Conservation (phyloP, 2,329 filamentous ascomycete species). For the Sclerotinia nivalis region DNA sequence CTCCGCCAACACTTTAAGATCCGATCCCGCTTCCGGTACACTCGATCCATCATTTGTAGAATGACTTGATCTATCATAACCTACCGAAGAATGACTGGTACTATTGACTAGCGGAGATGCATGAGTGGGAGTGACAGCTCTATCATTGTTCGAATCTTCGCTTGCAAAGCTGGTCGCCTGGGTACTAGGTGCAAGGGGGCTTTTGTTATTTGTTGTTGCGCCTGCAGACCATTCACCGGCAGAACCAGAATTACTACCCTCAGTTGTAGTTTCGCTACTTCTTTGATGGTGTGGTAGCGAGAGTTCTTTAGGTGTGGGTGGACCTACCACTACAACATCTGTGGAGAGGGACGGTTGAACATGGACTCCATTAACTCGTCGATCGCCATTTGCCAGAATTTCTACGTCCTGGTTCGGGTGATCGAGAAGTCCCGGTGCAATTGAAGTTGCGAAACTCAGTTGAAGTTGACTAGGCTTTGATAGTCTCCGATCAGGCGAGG, state of each 20-base stretch:
- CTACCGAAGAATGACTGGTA: conserved; percentile 30
- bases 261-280: conserved; percentile 63
- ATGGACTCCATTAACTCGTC: conserved; percentile 26
- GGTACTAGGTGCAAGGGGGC: conserved; percentile 65
- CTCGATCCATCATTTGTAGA: conserved; percentile 24
- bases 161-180: conserved; percentile 66
- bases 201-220: conserved; percentile 62
- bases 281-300: conserved; percentile 46
- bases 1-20: conserved; percentile 45
- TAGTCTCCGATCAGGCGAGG: conserved; percentile 31
- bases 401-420: conserved; percentile 24
- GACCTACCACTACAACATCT: conserved; percentile 34
- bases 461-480: conserved; percentile 41
- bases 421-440: conserved; percentile 30
- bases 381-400: conserved; percentile 20
- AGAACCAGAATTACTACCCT: conserved; percentile 55
- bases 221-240: conserved; percentile 63
- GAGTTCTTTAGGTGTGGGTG: conserved; percentile 29
- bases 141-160: conserved; percentile 39
- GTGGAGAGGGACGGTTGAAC: conserved; percentile 34
- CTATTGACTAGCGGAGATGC: conserved; percentile 37
- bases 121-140: conserved; percentile 27
- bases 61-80: conserved; percentile 20
- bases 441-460: conserved; percentile 36
- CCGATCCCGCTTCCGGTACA: conserved; percentile 15